Evolutionary conservation across 768 basidiomycete genomes (phyloP).

Genomic region (Leccinum sublutescens): DNA sequence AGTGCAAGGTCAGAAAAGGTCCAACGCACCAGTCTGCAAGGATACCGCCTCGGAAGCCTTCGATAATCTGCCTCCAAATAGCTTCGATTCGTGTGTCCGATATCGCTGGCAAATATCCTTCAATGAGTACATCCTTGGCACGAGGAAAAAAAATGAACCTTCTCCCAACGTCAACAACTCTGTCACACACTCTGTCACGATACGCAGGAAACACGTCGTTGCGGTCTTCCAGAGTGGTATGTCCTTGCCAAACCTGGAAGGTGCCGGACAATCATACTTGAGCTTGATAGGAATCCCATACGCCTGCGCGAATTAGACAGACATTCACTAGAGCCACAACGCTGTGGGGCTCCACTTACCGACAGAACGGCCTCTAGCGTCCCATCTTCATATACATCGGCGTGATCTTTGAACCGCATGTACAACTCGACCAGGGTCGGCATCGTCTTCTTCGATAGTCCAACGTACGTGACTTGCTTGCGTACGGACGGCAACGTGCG

Average conservation of each 20-base stretch:
- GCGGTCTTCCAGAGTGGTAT: constrained; percentile 93
- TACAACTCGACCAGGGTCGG: constrained; percentile 80
- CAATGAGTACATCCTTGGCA: neutral
- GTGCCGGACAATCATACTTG: constrained; percentile 90
- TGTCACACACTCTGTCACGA: constrained; percentile 64
- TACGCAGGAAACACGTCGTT: constrained; percentile 70
- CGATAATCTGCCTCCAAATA: constrained; percentile 82
- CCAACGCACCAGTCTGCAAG: constrained; percentile 75
- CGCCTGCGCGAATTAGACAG: constrained; percentile 46
- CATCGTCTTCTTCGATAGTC: constrained; percentile 85
- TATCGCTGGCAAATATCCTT: constrained; percentile 40
- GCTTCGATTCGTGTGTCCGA: constrained; percentile 66
- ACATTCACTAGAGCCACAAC: neutral
- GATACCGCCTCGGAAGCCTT: constrained; percentile 79
- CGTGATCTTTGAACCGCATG: constrained; percentile 56
- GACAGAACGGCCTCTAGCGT: constrained; percentile 82
- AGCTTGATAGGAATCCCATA: constrained; percentile 90
- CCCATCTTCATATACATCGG: constrained; percentile 72
- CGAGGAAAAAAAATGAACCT: constrained; percentile 37
- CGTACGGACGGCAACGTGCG: constrained; percentile 31
- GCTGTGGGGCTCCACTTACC: constrained; percentile 40
- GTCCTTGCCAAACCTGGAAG: constrained; percentile 87
- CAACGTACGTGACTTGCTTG: constrained; percentile 85
- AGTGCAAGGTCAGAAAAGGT: neutral
- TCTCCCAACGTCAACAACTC: constrained; percentile 51